These are phyloP conservation scores for Xylaria polymorpha DNA, from an alignment of 2,329 filamentous ascomycete genomes.

Conservation along the genomic window DNA sequence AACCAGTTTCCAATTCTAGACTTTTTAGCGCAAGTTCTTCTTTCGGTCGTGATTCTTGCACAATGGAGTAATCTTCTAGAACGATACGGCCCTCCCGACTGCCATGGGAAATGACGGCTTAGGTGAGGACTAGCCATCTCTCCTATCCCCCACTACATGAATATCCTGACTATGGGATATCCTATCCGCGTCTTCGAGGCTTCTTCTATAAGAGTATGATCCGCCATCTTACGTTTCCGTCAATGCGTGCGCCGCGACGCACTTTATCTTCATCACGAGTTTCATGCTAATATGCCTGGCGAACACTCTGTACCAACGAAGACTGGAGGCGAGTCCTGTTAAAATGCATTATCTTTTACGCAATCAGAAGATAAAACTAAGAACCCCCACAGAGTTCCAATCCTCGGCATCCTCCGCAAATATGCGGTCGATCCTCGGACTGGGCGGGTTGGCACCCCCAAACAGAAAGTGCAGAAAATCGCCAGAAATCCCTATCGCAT, in stretches of 20 bases:
- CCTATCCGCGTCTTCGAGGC: background rate
- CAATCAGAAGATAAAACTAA: background rate
- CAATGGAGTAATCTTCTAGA: background rate
- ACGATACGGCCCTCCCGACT: background rate
- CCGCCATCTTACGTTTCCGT: background rate
- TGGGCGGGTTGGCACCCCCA: background rate
- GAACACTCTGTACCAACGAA: background rate
- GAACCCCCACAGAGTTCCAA: background rate
- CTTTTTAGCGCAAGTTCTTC: background rate
- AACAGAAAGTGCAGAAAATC: background rate
- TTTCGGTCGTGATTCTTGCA: background rate
- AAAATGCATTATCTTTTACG: background rate
- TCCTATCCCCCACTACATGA: background rate
- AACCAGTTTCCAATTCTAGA: background rate
- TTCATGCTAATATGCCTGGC: background rate
- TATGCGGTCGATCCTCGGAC: background rate
- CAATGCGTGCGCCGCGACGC: background rate
- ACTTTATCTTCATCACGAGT: background rate
- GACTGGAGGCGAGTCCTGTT: background rate
- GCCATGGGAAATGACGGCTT: background rate
- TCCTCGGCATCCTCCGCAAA: background rate
- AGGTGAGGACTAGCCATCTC: background rate
- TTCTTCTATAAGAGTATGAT: background rate
- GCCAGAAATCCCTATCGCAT: constrained; percentile 7
- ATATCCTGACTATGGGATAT: background rate